Percentiles rank a stretch among this genome's conserved stretches.
Conservation (phyloP, 2,329 filamentous ascomycete species). For the Alternaria sp. region DNA sequence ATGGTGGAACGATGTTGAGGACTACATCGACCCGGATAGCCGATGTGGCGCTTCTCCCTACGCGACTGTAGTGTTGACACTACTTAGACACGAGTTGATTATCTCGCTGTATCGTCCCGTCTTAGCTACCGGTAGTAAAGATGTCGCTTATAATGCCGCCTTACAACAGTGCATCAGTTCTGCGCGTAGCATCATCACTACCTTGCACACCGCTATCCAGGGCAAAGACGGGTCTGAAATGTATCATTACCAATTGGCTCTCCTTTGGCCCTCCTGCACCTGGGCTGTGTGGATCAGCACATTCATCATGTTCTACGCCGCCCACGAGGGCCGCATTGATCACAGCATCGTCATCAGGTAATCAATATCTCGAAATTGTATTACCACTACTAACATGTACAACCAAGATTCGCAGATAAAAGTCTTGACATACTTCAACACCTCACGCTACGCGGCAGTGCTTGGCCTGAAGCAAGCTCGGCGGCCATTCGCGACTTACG, state of each 20-base stretch:
- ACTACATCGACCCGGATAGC: conserved; percentile 52
- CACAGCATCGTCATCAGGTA: conserved; percentile 51
- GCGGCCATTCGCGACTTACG: conserved; percentile 35
- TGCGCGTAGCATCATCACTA: conserved; percentile 56
- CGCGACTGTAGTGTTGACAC: conserved; percentile 53
- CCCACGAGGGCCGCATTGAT: conserved; percentile 55
- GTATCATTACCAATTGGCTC: conserved; percentile 24
- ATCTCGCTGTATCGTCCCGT: conserved; percentile 61
- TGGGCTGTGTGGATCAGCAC: conserved; percentile 63
- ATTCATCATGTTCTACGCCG: conserved; percentile 60
- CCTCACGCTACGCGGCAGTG: conserved; percentile 32
- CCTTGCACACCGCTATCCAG: conserved; percentile 42
- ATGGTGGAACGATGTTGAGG: conserved; percentile 63
- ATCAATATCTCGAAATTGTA: not conserved
- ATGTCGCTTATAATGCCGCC: conserved; percentile 56
- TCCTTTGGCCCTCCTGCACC: conserved; percentile 61
- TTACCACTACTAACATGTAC: conserved; percentile 2
- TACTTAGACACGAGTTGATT: conserved; percentile 58
- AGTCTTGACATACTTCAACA: conserved; percentile 35
- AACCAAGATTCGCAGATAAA: conserved; percentile 30
- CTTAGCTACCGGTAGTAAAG: conserved; percentile 54
- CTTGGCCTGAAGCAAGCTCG: conserved; percentile 41
- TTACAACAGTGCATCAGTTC: conserved; percentile 61
- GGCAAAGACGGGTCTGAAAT: not conserved
- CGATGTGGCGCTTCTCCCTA: conserved; percentile 27